phyloP scores from a whole-genome alignment of 164 flowering plant species.

The Magnolia officinalis region DNA sequence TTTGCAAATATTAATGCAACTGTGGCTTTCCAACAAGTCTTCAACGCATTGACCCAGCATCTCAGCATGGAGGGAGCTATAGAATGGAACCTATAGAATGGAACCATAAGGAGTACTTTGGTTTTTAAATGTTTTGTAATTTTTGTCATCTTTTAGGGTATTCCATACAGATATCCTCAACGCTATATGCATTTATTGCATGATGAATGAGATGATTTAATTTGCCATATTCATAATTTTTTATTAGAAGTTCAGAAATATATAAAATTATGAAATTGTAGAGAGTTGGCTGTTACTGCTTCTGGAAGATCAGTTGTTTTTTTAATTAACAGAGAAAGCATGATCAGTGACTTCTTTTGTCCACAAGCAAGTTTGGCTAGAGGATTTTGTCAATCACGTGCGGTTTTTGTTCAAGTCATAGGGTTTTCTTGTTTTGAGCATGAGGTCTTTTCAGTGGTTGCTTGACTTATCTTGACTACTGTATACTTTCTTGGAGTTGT shows the following conservation, averaged over 20 bases:
- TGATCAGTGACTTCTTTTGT: no score
- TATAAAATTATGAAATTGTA: no score
- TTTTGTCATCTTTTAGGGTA: no score
- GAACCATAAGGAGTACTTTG: background rate
- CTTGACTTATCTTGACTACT: constrained; percentile 18
- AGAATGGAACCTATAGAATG: background rate
- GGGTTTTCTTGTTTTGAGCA: background rate
- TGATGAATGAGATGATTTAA: background rate
- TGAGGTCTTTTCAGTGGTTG: background rate
- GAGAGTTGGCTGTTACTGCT: no score
- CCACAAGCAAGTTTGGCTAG: background rate
- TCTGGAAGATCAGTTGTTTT: no score
- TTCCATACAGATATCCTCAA: background rate
- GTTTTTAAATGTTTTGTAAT: background rate
- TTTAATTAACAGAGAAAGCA: no score
- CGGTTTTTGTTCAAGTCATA: no score
- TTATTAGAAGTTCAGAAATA: background rate
- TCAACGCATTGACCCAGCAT: background rate
- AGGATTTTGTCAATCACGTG: background rate
- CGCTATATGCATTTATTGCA: background rate
- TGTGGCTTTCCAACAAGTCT: background rate
- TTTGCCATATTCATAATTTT: background rate
- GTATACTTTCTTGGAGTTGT: constrained; percentile 38
- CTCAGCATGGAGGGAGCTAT: background rate
- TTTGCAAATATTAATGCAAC: background rate